phyloP scores from a whole-genome alignment of 805 yeast species.

The Isabelozyma heimii region DNA sequence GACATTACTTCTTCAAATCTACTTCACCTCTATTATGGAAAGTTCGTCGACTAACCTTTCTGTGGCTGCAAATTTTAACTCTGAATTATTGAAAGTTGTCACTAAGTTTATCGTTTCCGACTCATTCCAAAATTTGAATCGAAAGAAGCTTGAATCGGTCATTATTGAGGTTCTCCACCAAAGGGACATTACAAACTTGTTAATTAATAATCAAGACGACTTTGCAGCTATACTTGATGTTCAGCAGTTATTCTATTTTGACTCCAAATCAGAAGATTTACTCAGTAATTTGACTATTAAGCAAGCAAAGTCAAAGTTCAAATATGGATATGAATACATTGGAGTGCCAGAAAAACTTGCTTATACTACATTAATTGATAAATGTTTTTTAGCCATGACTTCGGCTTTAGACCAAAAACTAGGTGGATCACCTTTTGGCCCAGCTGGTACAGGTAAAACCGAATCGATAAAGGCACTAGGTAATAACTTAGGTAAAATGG shows the following conservation, averaged over 20 bases:
- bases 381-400: constrained; percentile 65
- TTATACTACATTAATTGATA: constrained; percentile 67
- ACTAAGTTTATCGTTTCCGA: constrained; percentile 20
- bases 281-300: constrained; percentile 39
- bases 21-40: constrained; percentile 50
- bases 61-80: constrained; percentile 3
- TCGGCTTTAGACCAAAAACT: constrained; percentile 68
- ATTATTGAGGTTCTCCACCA: constrained; percentile 69
- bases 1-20: constrained; percentile 53
- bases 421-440: constrained; percentile 94
- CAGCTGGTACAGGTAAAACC: constrained; percentile 97
- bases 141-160: constrained; percentile 55
- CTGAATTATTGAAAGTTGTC: constrained; percentile 17
- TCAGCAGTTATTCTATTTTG: constrained; percentile 50
- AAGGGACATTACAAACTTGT: constrained; percentile 31
- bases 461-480: constrained; percentile 87
- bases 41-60: constrained; percentile 6
- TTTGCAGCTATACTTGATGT: constrained; percentile 44
- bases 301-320: constrained; percentile 51
- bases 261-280: constrained; percentile 16
- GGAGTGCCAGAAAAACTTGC: constrained; percentile 76
- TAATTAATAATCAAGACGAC: constrained; percentile 10
- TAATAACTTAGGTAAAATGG: constrained; percentile 73
- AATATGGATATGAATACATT: constrained; percentile 79
- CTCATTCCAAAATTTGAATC: constrained; percentile 19